Conservation (phyloP, 495 filamentous ascomycete genomes). For the Lophiotrema nucula region DNA sequence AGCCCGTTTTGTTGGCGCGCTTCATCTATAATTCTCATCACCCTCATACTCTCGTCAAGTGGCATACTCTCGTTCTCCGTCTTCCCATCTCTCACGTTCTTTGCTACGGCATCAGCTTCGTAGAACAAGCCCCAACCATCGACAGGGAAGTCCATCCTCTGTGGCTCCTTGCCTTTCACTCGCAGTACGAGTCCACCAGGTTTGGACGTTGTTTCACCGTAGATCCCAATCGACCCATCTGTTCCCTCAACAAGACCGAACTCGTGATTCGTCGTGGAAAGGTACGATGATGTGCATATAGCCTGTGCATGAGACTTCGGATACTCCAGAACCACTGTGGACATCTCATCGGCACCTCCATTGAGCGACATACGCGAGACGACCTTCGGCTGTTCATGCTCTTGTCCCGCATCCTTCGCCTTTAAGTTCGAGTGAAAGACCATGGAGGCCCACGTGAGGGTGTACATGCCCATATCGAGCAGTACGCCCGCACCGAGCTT, state of each 20-base stretch:
- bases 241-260: not conserved
- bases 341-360: not conserved
- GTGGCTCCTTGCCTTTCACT: not conserved
- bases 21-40: not conserved
- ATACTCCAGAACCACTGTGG: too few species aligned
- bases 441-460: constrained; percentile 21
- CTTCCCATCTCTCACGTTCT: not conserved
- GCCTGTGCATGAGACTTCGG: too few species aligned
- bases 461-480: constrained; percentile 33
- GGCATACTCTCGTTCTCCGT: not conserved
- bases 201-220: not conserved
- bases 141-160: not conserved
- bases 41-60: not conserved
- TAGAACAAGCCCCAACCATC: not conserved
- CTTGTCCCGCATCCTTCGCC: not conserved
- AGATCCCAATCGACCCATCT: not conserved
- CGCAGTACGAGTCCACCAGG: not conserved
- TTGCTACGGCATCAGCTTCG: not conserved
- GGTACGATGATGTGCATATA: too few species aligned
- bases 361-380: not conserved
- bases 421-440: constrained; percentile 1
- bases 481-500: constrained; percentile 28
- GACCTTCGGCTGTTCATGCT: not conserved
- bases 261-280: too few species aligned
- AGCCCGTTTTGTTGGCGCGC: not conserved